Evolutionary conservation across 768 basidiomycete species (phyloP), one percentile per base, ranked within the genome.

Genomic region (Mycena metata): DNA sequence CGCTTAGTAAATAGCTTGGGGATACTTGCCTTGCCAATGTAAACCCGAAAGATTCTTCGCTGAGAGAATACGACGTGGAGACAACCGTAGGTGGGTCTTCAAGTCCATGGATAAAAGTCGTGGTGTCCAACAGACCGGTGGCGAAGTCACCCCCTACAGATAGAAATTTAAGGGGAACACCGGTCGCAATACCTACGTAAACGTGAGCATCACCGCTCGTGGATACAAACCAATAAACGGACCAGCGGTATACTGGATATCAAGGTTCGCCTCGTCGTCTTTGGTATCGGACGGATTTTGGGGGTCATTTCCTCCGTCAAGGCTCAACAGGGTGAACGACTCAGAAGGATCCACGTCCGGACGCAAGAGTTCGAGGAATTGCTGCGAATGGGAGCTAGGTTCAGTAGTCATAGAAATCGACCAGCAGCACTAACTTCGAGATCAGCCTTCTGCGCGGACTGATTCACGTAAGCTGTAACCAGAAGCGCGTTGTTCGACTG

Each of bases 221-320:
- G 9, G 5, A 23, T 12, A 12, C 10, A 26, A 60, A 50, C n/a
- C 11, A 41, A 60, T 23, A 30, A 60, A 60, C 47, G 23, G 19
- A 60, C 60, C 60, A 43, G 39, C 47, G 60, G 60, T 60, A 30
- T 60, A 60, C 47, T 60, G 47, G n/a, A 60, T 43, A 43, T 60
- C 60, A 10, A 60, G 36, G 30, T 50, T 60, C 7, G 60, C 60
- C 30, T n/a, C n/a, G n/a, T 59, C 58, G 43, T 12, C 19, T 3
- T n/a, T 35, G 13, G 19, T 7, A 10, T 46, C 46, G 47, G n/a
- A 3, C 42, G 47, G 30, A 21, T n/a, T 39, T 26, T 39, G 60
- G 11, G 60, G 9, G 17, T 60, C 17, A n/a, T 19, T 12, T 6
- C 47, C 47, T 15, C 36, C 60, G 60, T 60, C 60, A 15, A 60